These are phyloP conservation scores for Fomitiporia mediterranea DNA, from an alignment of 1,284 basidiomycete species.

Conservation along the genomic window DNA sequence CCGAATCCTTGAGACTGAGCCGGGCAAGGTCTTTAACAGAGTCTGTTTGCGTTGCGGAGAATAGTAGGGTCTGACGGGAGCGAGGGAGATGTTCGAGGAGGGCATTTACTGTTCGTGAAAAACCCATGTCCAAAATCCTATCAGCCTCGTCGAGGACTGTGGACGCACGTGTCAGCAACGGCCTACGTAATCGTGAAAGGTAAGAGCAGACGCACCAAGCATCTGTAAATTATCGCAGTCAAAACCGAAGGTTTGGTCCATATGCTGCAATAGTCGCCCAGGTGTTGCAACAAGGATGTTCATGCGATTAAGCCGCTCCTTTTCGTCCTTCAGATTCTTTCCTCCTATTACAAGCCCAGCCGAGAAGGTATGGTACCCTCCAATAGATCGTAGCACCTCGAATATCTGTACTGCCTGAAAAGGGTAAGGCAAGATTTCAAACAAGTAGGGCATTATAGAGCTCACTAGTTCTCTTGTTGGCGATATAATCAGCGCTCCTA, in stretches of 20 bases:
- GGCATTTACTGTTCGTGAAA: constrained; percentile 84
- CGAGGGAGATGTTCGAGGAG: constrained; percentile 85
- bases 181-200: background rate
- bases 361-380: constrained; percentile 87
- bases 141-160: constrained; percentile 95
- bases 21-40: constrained; percentile 88
- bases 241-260: constrained; percentile 97
- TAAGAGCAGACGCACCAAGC: constrained; percentile 57
- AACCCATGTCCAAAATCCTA: constrained; percentile 95
- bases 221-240: constrained; percentile 88
- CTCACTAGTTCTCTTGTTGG: constrained; percentile 88
- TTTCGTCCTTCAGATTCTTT: constrained; percentile 93
- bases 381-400: constrained; percentile 89
- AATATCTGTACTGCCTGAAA: constrained; percentile 92
- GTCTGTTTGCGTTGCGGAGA: constrained; percentile 95
- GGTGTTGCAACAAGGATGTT: constrained; percentile 98
- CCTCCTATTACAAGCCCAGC: constrained; percentile 96
- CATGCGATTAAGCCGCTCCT: constrained; percentile 86
- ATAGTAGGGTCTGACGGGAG: constrained; percentile 89
- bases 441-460: background rate
- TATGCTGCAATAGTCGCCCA: constrained; percentile 91
- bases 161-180: constrained; percentile 4
- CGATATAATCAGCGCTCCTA: constrained; percentile 92
- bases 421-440: no score
- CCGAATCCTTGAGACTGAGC: constrained; percentile 82